These are phyloP conservation scores for Thelonectria rubi DNA, from an alignment of 2,329 filamentous ascomycete genomes.

Conservation along the genomic window DNA sequence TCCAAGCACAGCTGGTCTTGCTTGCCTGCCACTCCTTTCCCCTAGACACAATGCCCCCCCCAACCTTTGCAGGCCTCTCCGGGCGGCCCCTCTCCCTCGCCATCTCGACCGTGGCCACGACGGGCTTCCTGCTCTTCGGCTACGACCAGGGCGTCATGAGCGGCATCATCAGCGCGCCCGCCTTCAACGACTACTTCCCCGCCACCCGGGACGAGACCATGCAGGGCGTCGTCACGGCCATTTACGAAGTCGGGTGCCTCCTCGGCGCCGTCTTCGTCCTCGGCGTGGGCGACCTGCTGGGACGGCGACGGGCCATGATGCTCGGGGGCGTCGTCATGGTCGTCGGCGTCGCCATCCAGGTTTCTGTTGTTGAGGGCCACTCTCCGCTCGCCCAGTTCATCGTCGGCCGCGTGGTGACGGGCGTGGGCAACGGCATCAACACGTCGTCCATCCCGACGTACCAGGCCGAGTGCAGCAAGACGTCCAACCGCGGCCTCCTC, in stretches of 20 bases:
- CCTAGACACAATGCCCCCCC: constrained; percentile 56
- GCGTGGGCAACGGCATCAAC: constrained; percentile 60
- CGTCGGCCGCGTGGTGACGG: constrained; percentile 60
- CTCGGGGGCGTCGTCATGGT: constrained; percentile 66
- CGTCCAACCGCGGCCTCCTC: constrained; percentile 62
- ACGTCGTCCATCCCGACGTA: constrained; percentile 64
- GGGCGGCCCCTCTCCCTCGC: constrained; percentile 65
- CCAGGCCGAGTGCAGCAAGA: constrained; percentile 63
- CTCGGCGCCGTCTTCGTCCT: constrained; percentile 60
- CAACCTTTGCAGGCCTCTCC: constrained; percentile 66
- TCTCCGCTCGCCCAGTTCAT: constrained; percentile 58
- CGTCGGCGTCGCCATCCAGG: constrained; percentile 67
- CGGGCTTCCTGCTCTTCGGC: constrained; percentile 69
- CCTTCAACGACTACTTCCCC: constrained; percentile 60
- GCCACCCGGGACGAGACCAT: constrained; percentile 55
- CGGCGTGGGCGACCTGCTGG: constrained; percentile 61
- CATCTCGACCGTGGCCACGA: constrained; percentile 70
- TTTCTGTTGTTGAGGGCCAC: constrained; percentile 51
- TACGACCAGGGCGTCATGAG: constrained; percentile 66
- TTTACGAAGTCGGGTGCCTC: constrained; percentile 64
- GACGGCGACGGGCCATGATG: constrained; percentile 64
- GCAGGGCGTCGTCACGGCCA: constrained; percentile 58
- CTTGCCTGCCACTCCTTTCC: constrained; percentile 14
- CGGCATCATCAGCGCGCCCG: constrained; percentile 60
- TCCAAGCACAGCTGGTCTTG: constrained; percentile 35